phyloP scores from a whole-genome alignment of 2,329 filamentous ascomycete genomes.

The Calonectria pseudoturangicola region DNA sequence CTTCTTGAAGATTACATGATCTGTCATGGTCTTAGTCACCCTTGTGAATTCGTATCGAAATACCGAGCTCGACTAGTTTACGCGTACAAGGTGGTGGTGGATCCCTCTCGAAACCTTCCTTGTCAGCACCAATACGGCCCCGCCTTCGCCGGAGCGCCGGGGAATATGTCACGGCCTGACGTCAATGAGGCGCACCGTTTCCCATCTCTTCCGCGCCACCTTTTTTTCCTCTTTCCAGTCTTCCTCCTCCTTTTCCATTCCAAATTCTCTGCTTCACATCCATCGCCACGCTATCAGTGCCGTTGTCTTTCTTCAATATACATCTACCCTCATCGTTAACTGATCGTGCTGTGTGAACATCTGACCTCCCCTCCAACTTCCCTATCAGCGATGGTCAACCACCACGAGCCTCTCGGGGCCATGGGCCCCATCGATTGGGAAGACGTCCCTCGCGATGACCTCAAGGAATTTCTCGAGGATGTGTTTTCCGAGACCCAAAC shows the following conservation, averaged over 20 bases:
- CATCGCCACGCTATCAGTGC: background rate
- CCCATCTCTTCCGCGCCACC: conserved; percentile 30
- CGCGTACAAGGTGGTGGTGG: conserved; percentile 20
- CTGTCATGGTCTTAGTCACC: too few relatives aligned
- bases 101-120: conserved; percentile 12
- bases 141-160: conserved; percentile 24
- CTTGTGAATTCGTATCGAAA: too few relatives aligned
- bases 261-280: background rate
- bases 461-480: conserved; percentile 72
- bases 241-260: background rate
- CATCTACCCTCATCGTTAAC: background rate
- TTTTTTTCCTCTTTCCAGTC: conserved; percentile 10
- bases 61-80: background rate
- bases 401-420: conserved; percentile 76
- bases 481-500: conserved; percentile 81
- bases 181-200: conserved; percentile 41
- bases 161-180: conserved; percentile 37
- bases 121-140: conserved; percentile 25
- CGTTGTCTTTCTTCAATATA: background rate
- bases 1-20: too few relatives aligned
- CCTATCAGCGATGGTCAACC: conserved; percentile 67
- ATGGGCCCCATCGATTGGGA: conserved; percentile 75
- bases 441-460: conserved; percentile 65
- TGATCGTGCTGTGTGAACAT: conserved; percentile 20
- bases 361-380: conserved; percentile 17